Evolutionary conservation across 371 early-diverging fungal species (phyloP), one percentile per base, ranked within the genome.

Genomic region (Rhizomucor miehei): DNA sequence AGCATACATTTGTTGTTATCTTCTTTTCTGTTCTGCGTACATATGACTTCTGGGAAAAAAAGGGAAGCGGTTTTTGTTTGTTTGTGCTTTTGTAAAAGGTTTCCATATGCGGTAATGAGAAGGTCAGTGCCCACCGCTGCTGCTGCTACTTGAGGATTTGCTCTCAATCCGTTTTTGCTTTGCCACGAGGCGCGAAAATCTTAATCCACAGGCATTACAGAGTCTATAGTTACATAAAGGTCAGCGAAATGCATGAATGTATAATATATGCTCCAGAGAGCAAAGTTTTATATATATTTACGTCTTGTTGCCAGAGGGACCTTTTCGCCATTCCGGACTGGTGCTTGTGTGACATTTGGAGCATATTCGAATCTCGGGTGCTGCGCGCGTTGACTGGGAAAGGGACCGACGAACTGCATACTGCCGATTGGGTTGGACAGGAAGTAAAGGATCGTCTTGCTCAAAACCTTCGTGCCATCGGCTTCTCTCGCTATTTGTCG

Each of bases 221-320:
- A 89, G 62, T 41, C 87, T 87, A 66, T n/a, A 34, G 38, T 14
- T 24, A 50, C 48, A 37, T 43, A 13, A 37, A 34, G 38, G 48
- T 44, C 43, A 48, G 40, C 25, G 24, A 40, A 20, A 35, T 48
- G 36, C 46, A 45, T n/a, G n/a, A n/a, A n/a, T n/a, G n/a, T n/a
- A n/a, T n/a, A n/a, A n/a, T n/a, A n/a, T n/a, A n/a, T n/a, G n/a
- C n/a, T n/a, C n/a, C n/a, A n/a, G n/a, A n/a, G n/a, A n/a, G n/a
- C n/a, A n/a, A n/a, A n/a, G n/a, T n/a, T n/a, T n/a, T n/a, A n/a
- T n/a, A n/a, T n/a, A n/a, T 14, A 67, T 72, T 69, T 77, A 84
- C 82, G 87, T 86, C 60, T 89, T 89, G 64, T 88, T 85, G n/a
- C 90, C 90, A 29, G 81, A 82, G 20, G 88, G 90, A 10, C 90